Conservation (phyloP, 176 grass and related monocot species). For the Bothriochloa decipiens region DNA sequence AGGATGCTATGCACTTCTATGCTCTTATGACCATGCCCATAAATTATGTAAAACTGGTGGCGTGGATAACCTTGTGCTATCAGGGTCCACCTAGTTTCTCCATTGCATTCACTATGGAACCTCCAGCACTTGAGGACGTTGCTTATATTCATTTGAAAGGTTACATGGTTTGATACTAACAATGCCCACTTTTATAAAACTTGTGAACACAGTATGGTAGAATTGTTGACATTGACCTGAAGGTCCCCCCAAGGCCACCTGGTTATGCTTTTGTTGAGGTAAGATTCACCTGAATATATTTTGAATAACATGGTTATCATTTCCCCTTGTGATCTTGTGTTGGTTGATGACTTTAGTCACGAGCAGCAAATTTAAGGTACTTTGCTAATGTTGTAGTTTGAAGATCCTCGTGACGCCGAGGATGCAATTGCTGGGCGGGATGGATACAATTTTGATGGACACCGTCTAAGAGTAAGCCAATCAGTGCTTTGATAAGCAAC, state of each 20-base stretch:
- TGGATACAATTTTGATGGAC: constrained; percentile 94
- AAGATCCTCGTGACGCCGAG: constrained; percentile 91
- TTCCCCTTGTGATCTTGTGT: background rate
- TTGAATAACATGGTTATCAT: background rate
- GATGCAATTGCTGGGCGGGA: constrained; percentile 85
- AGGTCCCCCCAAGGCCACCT: constrained; percentile 90
- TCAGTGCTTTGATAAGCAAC: background rate
- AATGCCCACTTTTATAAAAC: background rate
- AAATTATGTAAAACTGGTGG: background rate
- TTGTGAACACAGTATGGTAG: constrained; percentile 70
- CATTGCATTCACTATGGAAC: background rate
- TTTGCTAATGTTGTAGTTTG: constrained; percentile 63
- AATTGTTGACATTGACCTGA: constrained; percentile 96
- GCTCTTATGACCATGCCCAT: background rate
- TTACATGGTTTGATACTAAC: background rate
- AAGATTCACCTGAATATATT: constrained; percentile 17
- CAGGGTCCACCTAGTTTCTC: background rate
- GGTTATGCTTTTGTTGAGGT: constrained; percentile 99
- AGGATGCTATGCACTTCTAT: background rate
- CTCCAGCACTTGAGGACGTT: background rate
- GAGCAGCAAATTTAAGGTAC: background rate
- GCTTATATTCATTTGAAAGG: background rate
- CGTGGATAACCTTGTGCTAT: background rate
- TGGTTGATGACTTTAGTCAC: background rate
- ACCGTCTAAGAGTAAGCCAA: constrained; percentile 69